Conservation (phyloP, 169 alveolate species). For the Cryptosporidium ryanae region DNA sequence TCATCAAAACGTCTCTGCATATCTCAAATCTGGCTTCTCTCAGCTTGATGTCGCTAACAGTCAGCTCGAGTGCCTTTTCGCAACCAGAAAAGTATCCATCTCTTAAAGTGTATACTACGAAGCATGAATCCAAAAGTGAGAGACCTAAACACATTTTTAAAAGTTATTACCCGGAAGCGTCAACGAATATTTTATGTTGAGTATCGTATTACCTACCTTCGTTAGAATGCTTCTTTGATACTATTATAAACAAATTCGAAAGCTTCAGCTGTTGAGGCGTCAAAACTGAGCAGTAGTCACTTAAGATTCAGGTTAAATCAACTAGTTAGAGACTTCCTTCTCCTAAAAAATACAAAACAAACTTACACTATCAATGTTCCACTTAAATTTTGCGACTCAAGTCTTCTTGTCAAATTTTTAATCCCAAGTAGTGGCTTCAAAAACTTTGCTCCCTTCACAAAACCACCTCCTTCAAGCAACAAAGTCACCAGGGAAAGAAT, state of each 20-base stretch:
- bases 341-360: not conserved
- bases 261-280: conserved; percentile 43
- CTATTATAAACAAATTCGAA: conserved; percentile 39
- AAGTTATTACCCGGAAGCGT: not conserved
- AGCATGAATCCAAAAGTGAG: conserved; percentile 55
- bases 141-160: conserved; percentile 7
- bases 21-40: conserved; percentile 9
- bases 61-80: conserved; percentile 31
- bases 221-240: conserved; percentile 28
- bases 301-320: not conserved
- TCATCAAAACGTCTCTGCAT: conserved; percentile 26
- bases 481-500: not conserved
- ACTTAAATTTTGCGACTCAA: not conserved
- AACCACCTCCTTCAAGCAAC: not conserved
- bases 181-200: not conserved
- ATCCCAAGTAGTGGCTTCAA: conserved; percentile 37
- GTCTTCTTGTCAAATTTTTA: not conserved
- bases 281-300: conserved; percentile 66
- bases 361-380: conserved; percentile 64
- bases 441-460: conserved; percentile 27
- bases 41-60: not conserved
- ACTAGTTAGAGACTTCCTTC: not conserved
- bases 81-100: conserved; percentile 73
- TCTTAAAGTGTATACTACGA: conserved; percentile 41
- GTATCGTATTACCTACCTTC: conserved; percentile 13